Percentiles rank a stretch among this genome's conserved stretches.
phyloP scores from a whole-genome alignment of 306 rosid species.

The Cicer cuneatum region DNA sequence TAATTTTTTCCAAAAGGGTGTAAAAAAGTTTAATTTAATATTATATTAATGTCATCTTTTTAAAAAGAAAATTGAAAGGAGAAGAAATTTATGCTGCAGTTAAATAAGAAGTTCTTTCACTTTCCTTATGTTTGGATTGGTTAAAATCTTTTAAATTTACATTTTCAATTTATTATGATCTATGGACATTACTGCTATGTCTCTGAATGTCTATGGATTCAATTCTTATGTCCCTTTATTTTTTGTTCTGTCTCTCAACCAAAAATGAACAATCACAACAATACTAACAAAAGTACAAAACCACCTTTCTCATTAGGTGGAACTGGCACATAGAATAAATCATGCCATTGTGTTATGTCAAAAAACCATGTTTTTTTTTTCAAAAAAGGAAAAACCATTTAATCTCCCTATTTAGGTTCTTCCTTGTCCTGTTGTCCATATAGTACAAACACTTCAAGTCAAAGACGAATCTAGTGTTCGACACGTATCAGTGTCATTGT shows the following conservation, averaged over 20 bases:
- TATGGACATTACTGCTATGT: slow-evolving; percentile 11
- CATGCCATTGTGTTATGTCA: slow-evolving; percentile 13
- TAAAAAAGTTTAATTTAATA: neutral
- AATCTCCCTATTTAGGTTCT: too few species aligned
- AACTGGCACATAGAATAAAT: slow-evolving; percentile 2
- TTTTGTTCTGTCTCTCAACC: neutral
- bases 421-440: too few species aligned
- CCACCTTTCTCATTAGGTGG: neutral
- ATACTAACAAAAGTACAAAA: neutral
- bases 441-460: too few species aligned
- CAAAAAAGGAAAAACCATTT: too few species aligned
- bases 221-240: neutral
- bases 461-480: too few species aligned
- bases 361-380: neutral
- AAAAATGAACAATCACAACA: neutral
- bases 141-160: slow-evolving; percentile 2
- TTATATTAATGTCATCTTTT: neutral
- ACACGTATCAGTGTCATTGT: too few species aligned
- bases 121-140: neutral
- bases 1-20: neutral
- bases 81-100: slow-evolving; percentile 4
- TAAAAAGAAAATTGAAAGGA: neutral
- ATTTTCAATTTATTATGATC: neutral
- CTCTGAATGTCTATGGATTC: slow-evolving; percentile 17
- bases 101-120: slow-evolving; percentile 5